Evolutionary conservation across 2,329 filamentous ascomycete genomes (phyloP), one percentile per base, ranked within the genome.

Genomic region (Pseudogymnoascus sp.): DNA sequence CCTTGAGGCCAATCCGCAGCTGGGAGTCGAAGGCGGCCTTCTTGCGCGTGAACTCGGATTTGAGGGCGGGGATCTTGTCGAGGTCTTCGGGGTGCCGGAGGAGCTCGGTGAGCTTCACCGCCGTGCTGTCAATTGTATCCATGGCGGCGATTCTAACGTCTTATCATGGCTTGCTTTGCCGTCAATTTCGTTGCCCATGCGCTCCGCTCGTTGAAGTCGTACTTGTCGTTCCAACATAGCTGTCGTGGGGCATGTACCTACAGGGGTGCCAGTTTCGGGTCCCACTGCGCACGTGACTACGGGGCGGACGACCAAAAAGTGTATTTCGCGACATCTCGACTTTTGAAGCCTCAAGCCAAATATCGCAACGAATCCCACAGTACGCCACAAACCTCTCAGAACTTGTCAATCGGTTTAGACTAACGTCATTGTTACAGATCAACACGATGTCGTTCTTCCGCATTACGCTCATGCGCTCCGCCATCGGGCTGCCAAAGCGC

Each of bases 81-180:
- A 99, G 87, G 77, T 99, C 95, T 74, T 99, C 95, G 2, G 95
- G 91, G 73, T 96, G 92, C 72, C 92, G 91, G 69, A 99, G 87
- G 66, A 97, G 86, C 80, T 97, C 93, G 68, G 92, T 86, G 75
- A 99, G 87, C 81, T 93, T 93, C 59, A 72, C 66, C 31, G 69
- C 70, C 40, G 73, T 73, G 64, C 68, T 71, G 36, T 74, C 73
- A 70, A 75, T 74, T 11, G 66, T 71, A 64, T 69, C 71, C 49
- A 65, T 67, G 65, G 38, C 34, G 62, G 49, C 59, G 56, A 62
- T 59, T 63, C 28, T 49, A 53, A 62, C 28, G 49, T 56, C 28
- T 56, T 56, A 34, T 56, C 49, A 56, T 56, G 49, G 49, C 49
- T 56, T 56, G 28, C 49, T 56, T 56, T 56, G 49, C 49, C 49